A percentile compares a stretch with the other conserved stretches of the same genome.
These are phyloP conservation scores for Saprolegnia parasitica DNA, from an alignment of 352 stramenopile species.

Conservation along the genomic window DNA sequence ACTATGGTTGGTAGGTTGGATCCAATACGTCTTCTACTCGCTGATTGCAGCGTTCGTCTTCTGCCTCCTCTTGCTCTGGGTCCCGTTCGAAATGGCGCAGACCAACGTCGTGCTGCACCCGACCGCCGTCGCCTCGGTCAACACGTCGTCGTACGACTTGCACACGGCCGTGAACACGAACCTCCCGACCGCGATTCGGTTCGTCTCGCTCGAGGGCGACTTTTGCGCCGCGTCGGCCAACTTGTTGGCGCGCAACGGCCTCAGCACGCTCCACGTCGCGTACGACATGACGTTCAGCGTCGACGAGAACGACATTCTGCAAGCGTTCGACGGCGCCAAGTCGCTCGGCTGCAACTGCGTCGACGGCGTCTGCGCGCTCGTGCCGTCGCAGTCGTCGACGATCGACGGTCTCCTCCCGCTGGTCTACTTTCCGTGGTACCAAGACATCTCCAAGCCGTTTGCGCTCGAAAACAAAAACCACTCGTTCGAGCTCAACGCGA, in stretches of 20 bases:
- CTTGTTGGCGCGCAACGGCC: constrained; percentile 14
- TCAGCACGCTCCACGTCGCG: constrained; percentile 13
- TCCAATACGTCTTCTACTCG: constrained; percentile 23
- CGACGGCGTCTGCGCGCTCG: background rate
- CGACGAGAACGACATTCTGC: constrained; percentile 8
- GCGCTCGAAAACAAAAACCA: constrained; percentile 13
- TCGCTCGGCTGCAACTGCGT: constrained; percentile 14
- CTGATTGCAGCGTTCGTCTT: constrained; percentile 14
- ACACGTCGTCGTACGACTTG: constrained; percentile 23
- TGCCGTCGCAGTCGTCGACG: constrained; percentile 19
- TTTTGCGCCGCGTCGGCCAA: constrained; percentile 21
- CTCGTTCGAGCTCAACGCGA: constrained; percentile 20
- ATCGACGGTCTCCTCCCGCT: constrained; percentile 18
- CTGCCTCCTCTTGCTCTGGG: constrained; percentile 1
- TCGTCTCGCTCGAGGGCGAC: constrained; percentile 26
- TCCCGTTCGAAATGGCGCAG: constrained; percentile 22
- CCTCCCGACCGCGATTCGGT: constrained; percentile 21
- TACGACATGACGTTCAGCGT: constrained; percentile 22
- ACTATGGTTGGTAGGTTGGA: constrained; percentile 4
- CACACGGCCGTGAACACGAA: background rate
- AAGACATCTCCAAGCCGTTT: constrained; percentile 20
- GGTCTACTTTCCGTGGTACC: constrained; percentile 29
- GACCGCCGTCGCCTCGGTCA: background rate
- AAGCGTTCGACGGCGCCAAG: constrained; percentile 20
- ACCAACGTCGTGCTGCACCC: constrained; percentile 11